Percentiles rank a stretch among this genome's conserved stretches.
Conservation (phyloP, 2,329 filamentous ascomycete species). For the Fusarium ramigenum region DNA sequence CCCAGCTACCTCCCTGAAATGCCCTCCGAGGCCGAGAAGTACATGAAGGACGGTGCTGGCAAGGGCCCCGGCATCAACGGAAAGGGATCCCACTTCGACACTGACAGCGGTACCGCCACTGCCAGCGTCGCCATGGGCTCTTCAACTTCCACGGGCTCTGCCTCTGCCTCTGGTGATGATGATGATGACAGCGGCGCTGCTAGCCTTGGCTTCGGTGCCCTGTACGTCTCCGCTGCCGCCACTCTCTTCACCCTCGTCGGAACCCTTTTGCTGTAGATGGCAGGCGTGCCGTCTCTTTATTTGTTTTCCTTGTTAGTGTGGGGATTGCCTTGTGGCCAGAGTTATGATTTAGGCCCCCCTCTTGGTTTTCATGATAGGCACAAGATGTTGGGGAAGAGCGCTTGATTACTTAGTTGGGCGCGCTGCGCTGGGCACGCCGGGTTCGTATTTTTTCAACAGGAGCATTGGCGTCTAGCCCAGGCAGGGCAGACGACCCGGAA, state of each 20-base stretch:
- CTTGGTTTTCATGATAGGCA: slow-evolving; percentile 36
- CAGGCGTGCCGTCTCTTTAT: not conserved
- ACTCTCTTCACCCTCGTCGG: slow-evolving; percentile 52
- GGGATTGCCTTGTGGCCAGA: slow-evolving; percentile 8
- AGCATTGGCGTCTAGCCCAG: slow-evolving; percentile 41
- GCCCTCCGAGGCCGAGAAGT: slow-evolving; percentile 60
- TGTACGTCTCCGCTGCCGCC: slow-evolving; percentile 49
- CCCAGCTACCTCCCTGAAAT: slow-evolving; percentile 61
- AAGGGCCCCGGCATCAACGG: slow-evolving; percentile 63
- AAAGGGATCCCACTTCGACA: slow-evolving; percentile 62
- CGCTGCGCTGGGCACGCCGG: slow-evolving; percentile 37
- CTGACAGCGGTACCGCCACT: slow-evolving; percentile 58
- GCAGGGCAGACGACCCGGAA: slow-evolving; percentile 38
- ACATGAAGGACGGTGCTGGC: slow-evolving; percentile 64
- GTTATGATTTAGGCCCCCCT: slow-evolving; percentile 6
- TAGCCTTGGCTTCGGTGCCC: slow-evolving; percentile 45
- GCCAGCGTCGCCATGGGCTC: slow-evolving; percentile 49
- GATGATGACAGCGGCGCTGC: slow-evolving; percentile 47
- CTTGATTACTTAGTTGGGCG: slow-evolving; percentile 33
- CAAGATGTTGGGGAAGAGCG: slow-evolving; percentile 26
- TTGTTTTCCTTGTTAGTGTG: slow-evolving; percentile 22
- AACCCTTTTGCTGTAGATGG: slow-evolving; percentile 51
- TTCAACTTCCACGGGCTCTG: slow-evolving; percentile 42
- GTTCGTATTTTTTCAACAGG: slow-evolving; percentile 40
- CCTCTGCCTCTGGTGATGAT: slow-evolving; percentile 27